A percentile compares a stretch with the other conserved stretches of the same genome.
Evolutionary conservation across 805 yeast species (phyloP).

Genomic region (Pichia nanzhaoensis): DNA sequence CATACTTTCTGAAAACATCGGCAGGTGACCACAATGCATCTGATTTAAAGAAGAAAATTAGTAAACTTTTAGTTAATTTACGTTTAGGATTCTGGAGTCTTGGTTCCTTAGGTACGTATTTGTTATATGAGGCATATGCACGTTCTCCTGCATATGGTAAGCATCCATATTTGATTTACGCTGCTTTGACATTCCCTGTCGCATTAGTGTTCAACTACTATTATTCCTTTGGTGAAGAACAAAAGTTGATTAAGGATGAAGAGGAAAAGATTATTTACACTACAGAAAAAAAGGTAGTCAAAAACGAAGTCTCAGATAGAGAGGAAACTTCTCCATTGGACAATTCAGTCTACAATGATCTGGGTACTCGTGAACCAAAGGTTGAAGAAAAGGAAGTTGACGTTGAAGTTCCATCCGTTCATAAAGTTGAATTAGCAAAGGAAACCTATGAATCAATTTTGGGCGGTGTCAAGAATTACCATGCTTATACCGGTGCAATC

Average conservation of each 20-base stretch:
- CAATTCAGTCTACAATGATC: conserved; percentile 38
- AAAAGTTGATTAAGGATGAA: conserved; percentile 19
- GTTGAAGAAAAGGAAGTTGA: conserved; percentile 30
- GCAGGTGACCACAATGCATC: conserved; percentile 7
- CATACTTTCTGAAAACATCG: conserved; percentile 13
- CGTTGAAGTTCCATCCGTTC: conserved; percentile 25
- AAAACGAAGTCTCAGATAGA: conserved; percentile 17
- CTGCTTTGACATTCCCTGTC: conserved; percentile 47
- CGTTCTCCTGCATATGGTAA: conserved; percentile 48
- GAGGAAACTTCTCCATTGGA: conserved; percentile 38
- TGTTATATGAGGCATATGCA: conserved; percentile 50
- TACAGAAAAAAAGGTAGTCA: conserved; percentile 21
- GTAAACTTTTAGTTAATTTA: conserved; percentile 15
- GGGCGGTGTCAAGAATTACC: conserved; percentile 31
- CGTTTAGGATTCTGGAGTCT: conserved; percentile 29
- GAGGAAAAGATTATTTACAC: conserved; percentile 11
- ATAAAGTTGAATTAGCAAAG: conserved; percentile 32
- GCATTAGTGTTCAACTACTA: conserved; percentile 30
- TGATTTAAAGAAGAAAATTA: conserved; percentile 13
- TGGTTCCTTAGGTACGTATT: conserved; percentile 42
- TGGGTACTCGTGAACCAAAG: conserved; percentile 27
- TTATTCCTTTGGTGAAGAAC: conserved; percentile 24
- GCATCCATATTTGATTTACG: conserved; percentile 70
- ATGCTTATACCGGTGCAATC: conserved; percentile 35
- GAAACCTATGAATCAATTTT: conserved; percentile 31